A percentile compares a stretch with the other conserved stretches of the same genome.
Evolutionary conservation across 305 asterid species (phyloP).

Genomic region (Withania somnifera): DNA sequence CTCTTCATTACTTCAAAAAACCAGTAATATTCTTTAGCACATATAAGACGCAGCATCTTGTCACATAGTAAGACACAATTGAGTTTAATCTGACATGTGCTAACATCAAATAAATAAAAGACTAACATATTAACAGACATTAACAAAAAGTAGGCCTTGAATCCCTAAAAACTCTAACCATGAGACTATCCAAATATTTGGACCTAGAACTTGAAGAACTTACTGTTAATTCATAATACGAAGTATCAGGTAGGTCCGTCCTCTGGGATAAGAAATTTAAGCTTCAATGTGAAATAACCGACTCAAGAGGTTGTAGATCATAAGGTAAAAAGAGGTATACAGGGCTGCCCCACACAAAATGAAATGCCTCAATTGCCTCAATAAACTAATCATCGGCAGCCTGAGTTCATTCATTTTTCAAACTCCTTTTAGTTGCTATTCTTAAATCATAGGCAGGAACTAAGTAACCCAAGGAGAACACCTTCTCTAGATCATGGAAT

Average conservation of each 20-base stretch:
- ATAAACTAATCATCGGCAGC: background rate
- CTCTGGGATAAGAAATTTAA: background rate
- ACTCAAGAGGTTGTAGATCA: background rate
- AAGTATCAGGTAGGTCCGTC: background rate
- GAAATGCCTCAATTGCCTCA: background rate
- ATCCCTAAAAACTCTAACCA: background rate
- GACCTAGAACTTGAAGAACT: background rate
- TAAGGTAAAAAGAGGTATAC: background rate
- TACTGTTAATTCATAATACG: background rate
- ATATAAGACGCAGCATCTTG: background rate
- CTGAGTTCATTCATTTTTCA: background rate
- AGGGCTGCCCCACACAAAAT: background rate
- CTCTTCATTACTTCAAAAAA: background rate
- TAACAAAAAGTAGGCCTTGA: background rate
- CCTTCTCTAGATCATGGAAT: background rate
- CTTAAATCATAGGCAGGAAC: too few relatives aligned
- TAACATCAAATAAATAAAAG: background rate
- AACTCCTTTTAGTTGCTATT: too few relatives aligned
- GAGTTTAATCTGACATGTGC: background rate
- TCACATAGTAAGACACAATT: background rate
- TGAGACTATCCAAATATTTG: background rate
- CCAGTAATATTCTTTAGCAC: background rate
- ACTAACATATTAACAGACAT: background rate
- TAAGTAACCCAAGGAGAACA: too few relatives aligned
- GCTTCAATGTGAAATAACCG: background rate